Evolutionary conservation across 768 basidiomycete genomes (phyloP), one percentile per base, ranked within the genome.

Genomic region (Lyophyllum atratum): DNA sequence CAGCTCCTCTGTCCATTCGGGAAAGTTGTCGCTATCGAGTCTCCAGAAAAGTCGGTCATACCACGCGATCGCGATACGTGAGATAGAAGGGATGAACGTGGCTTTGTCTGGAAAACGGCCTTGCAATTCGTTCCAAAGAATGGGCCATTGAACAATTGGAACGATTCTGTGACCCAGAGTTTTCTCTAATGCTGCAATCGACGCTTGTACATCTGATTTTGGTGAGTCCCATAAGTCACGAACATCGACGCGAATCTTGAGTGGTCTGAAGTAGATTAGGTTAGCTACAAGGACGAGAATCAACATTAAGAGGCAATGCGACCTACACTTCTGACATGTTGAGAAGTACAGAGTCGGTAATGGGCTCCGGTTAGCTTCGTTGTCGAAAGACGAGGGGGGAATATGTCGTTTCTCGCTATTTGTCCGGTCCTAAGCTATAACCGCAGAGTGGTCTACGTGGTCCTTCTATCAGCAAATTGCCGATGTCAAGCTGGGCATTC

Each of bases 201-300:
- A 60, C 11, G 59, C 56, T 15, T 67, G 66, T 10, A 78, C 57
- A 4, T 67, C 64, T 1, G 71, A 69, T 29, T 71, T 62, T 6
- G 68, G 63, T 37, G 59, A 61, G 33, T 57, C 52, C 59, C 59
- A 61, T 25, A 61, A 31, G 49, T 78, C 76, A 17, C 75, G 73
- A 31, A 75, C 68, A 29, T 73, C 75, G 14, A 70, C 63, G 25
- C 75, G 72, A 47, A 76, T 63, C 54, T 74, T 74, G 49, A 75
- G 62, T 22, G 76, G 75, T 29, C 76, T 77, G 25, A 40, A 28
- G 33, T n/a, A 17, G 22, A 15, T 47, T 54, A 24, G 52, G 15
- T 5, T 21, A 40, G 22, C 11, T 29, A 40, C 31, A 19, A 25
- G 19, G 24, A 29, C n/a, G 26, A 39, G 19, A 46, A 33, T 7